Evolutionary conservation across 2,329 filamentous ascomycete genomes (phyloP), one percentile per base, ranked within the genome.

Genomic region (Microsporum canis): DNA sequence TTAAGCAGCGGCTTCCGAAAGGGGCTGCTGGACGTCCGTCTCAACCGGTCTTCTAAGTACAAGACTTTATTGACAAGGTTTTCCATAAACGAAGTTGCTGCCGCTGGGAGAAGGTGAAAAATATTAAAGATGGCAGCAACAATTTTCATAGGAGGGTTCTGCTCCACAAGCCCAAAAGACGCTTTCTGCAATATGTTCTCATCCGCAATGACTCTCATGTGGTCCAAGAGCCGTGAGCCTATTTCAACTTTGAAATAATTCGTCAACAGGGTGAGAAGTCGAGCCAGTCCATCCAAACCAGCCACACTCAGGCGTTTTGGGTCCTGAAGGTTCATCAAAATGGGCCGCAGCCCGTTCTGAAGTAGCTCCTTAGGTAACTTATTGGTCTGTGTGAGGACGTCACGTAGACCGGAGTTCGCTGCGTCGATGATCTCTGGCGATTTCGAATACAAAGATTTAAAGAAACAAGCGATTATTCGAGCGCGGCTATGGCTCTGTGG

Each of bases 221-320:
- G 94, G 65, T 97, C 92, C 7, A 99, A 80, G n/a, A 99, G 77
- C 29, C 94, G 84, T 27, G 89, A 84, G 5, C 94, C 95, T 60
- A 99, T 99, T 71, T 99, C 94, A 0, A 97, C 91, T 75, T 99
- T 99, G 76, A 99, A 99, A 73, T 99, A 99, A 63, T 94, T 97
- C 0, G 92, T 99, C 17, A 99, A 79, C 1, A 99, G 80, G 65
- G 94, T 92, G 63, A 99, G 76, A 1, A 99, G 80, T 43, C 92
- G 85, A 17, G 91, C 91, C 36, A 99, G 78, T 31, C 95, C 95
- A 71, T 97, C 91, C 3, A 99, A 79, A 1, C 91, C 91, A 68
- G 91, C 88, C 0, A 92, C 88, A 23, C 86, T 95, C 23, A 99
- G 79, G 61, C 92, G 87, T 72, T 95, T 90, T 0, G 92, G 88